Conservation (phyloP, 805 yeast genomes). For the Hanseniaspora jakobsenii region DNA sequence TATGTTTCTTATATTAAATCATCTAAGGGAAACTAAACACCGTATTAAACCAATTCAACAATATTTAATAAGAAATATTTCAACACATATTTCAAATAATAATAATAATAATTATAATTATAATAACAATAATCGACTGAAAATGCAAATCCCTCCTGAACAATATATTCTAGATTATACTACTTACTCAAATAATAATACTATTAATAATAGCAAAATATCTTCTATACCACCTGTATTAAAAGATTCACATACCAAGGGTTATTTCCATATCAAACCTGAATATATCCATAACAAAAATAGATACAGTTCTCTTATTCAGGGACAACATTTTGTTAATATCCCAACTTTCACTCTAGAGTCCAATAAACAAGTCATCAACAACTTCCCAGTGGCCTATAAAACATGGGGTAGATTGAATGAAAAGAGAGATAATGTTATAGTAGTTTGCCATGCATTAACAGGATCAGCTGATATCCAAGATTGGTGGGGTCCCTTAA, state of each 20-base stretch:
- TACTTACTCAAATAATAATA: background rate
- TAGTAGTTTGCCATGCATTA: constrained; percentile 90
- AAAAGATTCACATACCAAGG: background rate
- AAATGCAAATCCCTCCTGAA: constrained; percentile 5
- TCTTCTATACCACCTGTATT: constrained; percentile 13
- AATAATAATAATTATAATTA: too few species aligned
- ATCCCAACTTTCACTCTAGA: constrained; percentile 67
- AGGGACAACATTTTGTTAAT: constrained; percentile 65
- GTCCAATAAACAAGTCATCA: constrained; percentile 47
- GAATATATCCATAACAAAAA: constrained; percentile 31
- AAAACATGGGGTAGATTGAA: constrained; percentile 91
- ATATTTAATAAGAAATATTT: too few species aligned
- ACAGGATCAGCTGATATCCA: constrained; percentile 91
- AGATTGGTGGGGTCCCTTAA: constrained; percentile 98
- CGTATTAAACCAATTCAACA: too few species aligned
- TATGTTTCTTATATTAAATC: too few species aligned
- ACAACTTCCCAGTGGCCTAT: constrained; percentile 80
- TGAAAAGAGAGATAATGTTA: constrained; percentile 53
- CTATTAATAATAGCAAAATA: too few species aligned
- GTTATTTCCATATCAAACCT: constrained; percentile 18
- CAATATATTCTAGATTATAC: constrained; percentile 3
- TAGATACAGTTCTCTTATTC: constrained; percentile 56
- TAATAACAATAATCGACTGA: background rate
- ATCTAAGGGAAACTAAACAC: too few species aligned
- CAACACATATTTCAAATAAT: too few species aligned